A percentile compares a stretch with the other conserved stretches of the same genome.
Conservation (phyloP, 257 asterid species). For the Nicotiana tabacum region DNA sequence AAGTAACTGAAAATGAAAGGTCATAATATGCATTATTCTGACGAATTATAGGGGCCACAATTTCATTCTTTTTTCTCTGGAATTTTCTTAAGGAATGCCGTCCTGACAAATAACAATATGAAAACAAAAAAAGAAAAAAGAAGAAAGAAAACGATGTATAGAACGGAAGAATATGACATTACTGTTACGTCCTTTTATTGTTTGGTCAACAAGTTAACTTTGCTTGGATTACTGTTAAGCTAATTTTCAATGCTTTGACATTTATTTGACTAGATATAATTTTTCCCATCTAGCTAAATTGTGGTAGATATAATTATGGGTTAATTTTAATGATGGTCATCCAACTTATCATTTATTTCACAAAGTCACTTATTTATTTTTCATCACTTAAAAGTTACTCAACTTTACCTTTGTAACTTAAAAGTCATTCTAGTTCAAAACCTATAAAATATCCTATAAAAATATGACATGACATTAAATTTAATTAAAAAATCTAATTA, state of each 20-base stretch:
- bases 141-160: not conserved
- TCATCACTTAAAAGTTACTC: no score
- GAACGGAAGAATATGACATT: not conserved
- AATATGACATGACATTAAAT: no score
- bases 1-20: not conserved
- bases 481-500: no score
- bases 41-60: not conserved
- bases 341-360: no score
- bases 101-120: not conserved
- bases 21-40: not conserved
- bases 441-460: no score
- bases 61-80: not conserved
- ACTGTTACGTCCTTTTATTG: not conserved
- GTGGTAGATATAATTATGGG: no score
- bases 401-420: no score
- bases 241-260: not conserved
- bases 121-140: not conserved
- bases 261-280: no score
- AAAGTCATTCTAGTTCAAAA: no score
- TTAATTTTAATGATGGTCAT: no score
- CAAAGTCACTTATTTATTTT: no score
- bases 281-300: no score
- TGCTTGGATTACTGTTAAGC: not conserved
- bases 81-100: not conserved
- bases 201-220: not conserved